A percentile compares a stretch with the other conserved stretches of the same genome.
phyloP scores from a whole-genome alignment of 805 yeast species.

The Naumovozyma baii region DNA sequence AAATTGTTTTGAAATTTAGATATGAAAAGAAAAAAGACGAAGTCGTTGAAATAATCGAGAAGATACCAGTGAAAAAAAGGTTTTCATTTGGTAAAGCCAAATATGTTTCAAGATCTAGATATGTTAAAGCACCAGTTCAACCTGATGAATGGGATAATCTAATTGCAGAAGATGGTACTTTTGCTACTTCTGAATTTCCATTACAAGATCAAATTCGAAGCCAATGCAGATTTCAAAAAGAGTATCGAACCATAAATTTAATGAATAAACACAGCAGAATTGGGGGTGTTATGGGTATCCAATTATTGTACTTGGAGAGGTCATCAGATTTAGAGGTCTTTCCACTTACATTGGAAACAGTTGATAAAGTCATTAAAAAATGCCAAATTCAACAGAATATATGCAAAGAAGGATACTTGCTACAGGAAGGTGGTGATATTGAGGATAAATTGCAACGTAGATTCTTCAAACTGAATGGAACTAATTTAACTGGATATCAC shows the following conservation, averaged over 20 bases:
- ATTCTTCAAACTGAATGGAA: slow-evolving; percentile 63
- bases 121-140: slow-evolving; percentile 40
- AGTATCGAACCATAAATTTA: neutral
- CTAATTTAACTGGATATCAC: slow-evolving; percentile 65
- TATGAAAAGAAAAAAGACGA: slow-evolving; percentile 40
- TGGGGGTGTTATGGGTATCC: slow-evolving; percentile 55
- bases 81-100: slow-evolving; percentile 28
- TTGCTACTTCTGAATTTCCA: slow-evolving; percentile 65
- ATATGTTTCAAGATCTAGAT: slow-evolving; percentile 33
- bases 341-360: slow-evolving; percentile 56
- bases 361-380: slow-evolving; percentile 35
- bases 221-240: neutral
- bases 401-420: slow-evolving; percentile 56
- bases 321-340: slow-evolving; percentile 49
- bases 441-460: slow-evolving; percentile 56
- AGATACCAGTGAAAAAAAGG: slow-evolving; percentile 36
- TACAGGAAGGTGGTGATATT: slow-evolving; percentile 90
- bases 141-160: slow-evolving; percentile 50
- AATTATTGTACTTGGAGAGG: slow-evolving; percentile 62
- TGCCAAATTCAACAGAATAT: slow-evolving; percentile 29
- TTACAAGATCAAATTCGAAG: slow-evolving; percentile 14
- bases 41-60: slow-evolving; percentile 52
- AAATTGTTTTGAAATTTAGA: slow-evolving; percentile 60
- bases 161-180: slow-evolving; percentile 78
- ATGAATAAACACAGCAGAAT: neutral